Conservation (phyloP, 345 rosid species). For the Litchi chinensis region DNA sequence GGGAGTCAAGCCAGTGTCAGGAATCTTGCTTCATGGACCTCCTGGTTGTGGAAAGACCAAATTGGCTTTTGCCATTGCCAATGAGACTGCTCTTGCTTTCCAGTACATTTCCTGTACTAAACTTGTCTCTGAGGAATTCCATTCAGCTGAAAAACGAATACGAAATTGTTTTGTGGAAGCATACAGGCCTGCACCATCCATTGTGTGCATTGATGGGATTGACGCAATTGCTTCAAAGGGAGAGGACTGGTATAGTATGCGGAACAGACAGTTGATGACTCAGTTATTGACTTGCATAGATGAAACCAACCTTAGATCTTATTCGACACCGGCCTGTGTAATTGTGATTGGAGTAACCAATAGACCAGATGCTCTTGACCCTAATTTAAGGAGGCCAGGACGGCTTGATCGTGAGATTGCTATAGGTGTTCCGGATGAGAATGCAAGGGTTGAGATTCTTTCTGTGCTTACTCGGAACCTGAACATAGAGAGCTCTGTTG, state of each 20-base stretch:
- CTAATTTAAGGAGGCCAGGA: constrained; percentile 83
- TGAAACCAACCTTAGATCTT: constrained; percentile 38
- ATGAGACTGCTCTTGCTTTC: constrained; percentile 72
- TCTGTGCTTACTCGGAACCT: constrained; percentile 57
- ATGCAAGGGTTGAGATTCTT: constrained; percentile 74
- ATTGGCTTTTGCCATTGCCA: constrained; percentile 71
- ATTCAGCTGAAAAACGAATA: constrained; percentile 45
- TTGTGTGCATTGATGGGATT: constrained; percentile 86
- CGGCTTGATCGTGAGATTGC: constrained; percentile 83
- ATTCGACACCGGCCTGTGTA: constrained; percentile 51
- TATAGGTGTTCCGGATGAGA: constrained; percentile 75
- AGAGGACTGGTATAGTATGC: constrained; percentile 29
- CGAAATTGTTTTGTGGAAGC: constrained; percentile 79
- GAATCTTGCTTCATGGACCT: constrained; percentile 74
- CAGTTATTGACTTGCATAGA: constrained; percentile 92
- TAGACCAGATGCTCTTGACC: constrained; percentile 81
- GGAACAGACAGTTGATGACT: constrained; percentile 84
- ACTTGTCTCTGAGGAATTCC: constrained; percentile 52
- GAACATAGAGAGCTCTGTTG: constrained; percentile 71
- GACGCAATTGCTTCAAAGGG: constrained; percentile 64
- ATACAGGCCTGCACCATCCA: constrained; percentile 71
- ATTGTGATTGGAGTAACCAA: constrained; percentile 91
- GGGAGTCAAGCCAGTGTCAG: constrained; percentile 65
- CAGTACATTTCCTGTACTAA: constrained; percentile 80
- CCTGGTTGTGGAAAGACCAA: constrained; percentile 78